phyloP scores from a whole-genome alignment of 192 early-diverging fungal species.

The Coemansia sp. region DNA sequence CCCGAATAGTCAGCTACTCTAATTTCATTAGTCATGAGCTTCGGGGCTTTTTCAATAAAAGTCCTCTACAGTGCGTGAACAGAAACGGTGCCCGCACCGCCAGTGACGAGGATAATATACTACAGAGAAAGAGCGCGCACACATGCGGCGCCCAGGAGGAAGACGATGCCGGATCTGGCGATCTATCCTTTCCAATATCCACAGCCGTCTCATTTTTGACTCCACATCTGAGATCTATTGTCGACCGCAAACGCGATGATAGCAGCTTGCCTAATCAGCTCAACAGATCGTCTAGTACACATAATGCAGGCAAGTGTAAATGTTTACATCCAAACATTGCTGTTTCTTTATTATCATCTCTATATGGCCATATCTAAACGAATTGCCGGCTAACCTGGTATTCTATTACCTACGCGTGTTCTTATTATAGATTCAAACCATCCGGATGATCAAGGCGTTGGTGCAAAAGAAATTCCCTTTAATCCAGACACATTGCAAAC shows the following conservation, averaged over 20 bases:
- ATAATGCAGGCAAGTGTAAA: not conserved
- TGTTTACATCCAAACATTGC: not conserved
- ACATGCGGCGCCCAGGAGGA: not conserved
- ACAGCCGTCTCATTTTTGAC: not conserved
- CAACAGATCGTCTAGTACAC: not conserved
- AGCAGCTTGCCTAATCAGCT: not conserved
- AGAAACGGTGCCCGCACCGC: not conserved
- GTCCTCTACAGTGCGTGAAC: not conserved
- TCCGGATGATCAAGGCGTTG: not conserved
- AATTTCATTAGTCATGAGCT: conserved; percentile 12
- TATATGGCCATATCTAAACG: not conserved
- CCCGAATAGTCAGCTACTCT: conserved; percentile 24
- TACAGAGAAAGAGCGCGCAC: not conserved
- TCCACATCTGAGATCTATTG: not conserved
- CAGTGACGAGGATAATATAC: not conserved
- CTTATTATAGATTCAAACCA: not conserved
- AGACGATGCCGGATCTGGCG: not conserved
- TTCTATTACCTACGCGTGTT: not conserved
- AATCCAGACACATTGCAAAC: not conserved
- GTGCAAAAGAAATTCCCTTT: not conserved
- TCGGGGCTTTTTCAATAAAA: not conserved
- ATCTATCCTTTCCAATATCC: not conserved
- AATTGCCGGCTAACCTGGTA: not conserved
- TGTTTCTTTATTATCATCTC: not conserved
- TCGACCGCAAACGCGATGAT: not conserved